Evolutionary conservation across 2,329 filamentous ascomycete genomes (phyloP).

Genomic region (Aspergillus pseudonomiae): DNA sequence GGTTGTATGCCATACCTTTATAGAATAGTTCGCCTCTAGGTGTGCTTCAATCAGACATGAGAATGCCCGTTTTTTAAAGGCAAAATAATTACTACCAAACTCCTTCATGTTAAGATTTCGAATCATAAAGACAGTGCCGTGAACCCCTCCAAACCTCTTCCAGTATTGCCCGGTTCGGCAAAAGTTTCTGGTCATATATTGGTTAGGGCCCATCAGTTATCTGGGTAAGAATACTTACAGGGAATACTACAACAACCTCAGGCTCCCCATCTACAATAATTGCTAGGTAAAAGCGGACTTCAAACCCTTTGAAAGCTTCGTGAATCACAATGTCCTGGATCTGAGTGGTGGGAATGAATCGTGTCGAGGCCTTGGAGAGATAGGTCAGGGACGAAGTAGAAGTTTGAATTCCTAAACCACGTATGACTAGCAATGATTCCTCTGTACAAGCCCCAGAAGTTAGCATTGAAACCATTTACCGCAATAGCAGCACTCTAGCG

Average conservation of each 20-base stretch:
- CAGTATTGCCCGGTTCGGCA: constrained; percentile 74
- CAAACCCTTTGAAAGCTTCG: constrained; percentile 91
- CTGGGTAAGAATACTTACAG: constrained; percentile 51
- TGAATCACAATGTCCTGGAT: constrained; percentile 94
- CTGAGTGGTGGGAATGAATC: constrained; percentile 85
- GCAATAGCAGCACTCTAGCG: constrained; percentile 23
- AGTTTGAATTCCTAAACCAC: constrained; percentile 89
- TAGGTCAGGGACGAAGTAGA: constrained; percentile 71
- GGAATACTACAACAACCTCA: constrained; percentile 93
- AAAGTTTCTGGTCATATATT: constrained; percentile 53
- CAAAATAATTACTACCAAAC: no score
- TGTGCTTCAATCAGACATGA: not conserved
- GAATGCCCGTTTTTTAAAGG: not conserved
- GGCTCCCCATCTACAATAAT: constrained; percentile 89
- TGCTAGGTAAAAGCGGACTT: constrained; percentile 84
- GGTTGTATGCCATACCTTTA: constrained; percentile 18
- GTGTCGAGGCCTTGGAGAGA: constrained; percentile 63
- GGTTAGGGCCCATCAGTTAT: constrained; percentile 3
- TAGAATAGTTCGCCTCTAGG: constrained; percentile 9
- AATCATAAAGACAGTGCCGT: constrained; percentile 78
- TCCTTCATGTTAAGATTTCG: constrained; percentile 46
- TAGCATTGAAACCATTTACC: constrained; percentile 3
- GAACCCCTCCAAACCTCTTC: constrained; percentile 90
- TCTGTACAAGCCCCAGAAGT: constrained; percentile 54
- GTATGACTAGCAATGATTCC: constrained; percentile 85